These are phyloP conservation scores for Obelidium mucronatum DNA, from an alignment of 192 early-diverging fungal species.

Conservation along the genomic window DNA sequence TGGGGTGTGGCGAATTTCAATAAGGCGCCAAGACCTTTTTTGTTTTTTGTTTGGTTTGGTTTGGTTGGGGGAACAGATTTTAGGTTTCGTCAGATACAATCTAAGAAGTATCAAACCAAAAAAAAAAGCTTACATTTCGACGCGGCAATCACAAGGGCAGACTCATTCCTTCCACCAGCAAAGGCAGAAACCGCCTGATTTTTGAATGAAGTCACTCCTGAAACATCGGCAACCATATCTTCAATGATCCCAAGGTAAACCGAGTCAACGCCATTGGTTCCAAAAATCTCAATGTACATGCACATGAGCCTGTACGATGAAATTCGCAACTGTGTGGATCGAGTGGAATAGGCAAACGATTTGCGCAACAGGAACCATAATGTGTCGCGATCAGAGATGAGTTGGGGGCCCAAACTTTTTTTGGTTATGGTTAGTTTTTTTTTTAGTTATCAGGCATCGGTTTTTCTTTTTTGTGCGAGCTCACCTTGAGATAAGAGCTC, in stretches of 20 bases:
- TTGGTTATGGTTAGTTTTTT: not conserved
- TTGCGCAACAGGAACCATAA: conserved; percentile 18
- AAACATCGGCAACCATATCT: conserved; percentile 6
- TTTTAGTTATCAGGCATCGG: not conserved
- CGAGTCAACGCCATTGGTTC: conserved; percentile 17
- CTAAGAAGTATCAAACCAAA: not conserved
- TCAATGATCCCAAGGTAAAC: conserved; percentile 16
- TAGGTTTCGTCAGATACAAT: no score
- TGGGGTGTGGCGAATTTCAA: not conserved
- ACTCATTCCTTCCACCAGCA: not conserved
- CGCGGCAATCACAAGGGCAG: conserved; percentile 4
- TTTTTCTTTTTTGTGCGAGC: not conserved
- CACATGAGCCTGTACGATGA: conserved; percentile 6
- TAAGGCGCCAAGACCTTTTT: not conserved
- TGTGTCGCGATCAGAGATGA: conserved; percentile 7
- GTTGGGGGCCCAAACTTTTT: not conserved
- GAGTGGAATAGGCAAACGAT: conserved; percentile 3
- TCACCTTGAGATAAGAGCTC: not conserved
- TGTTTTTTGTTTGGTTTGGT: no score
- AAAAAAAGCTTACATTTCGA: not conserved
- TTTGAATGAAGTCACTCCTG: no score
- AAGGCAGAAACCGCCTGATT: not conserved
- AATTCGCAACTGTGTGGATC: not conserved
- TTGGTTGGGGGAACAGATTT: no score
- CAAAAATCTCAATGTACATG: conserved; percentile 17